These are phyloP conservation scores for Taphrina flavorubra DNA, from an alignment of 1,139 yeast species.

Conservation along the genomic window DNA sequence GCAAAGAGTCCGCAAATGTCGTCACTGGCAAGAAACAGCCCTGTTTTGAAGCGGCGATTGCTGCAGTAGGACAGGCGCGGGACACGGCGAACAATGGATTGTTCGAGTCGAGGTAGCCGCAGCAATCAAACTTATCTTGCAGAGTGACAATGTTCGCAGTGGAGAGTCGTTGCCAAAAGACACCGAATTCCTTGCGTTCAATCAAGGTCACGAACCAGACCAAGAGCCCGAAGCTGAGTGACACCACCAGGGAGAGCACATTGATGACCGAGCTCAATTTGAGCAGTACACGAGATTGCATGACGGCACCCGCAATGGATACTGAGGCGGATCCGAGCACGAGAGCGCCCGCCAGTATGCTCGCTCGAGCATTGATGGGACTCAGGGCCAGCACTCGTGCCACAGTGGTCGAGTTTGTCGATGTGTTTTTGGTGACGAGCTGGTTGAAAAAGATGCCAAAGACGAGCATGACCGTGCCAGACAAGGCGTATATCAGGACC, in stretches of 20 bases:
- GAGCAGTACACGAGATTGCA: conserved; percentile 16
- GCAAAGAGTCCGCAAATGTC: conserved; percentile 9
- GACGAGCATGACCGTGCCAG: conserved; percentile 28
- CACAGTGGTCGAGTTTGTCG: background rate
- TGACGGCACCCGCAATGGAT: conserved; percentile 8
- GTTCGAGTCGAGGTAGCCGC: conserved; percentile 23
- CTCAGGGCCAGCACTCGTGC: conserved; percentile 11
- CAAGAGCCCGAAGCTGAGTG: conserved; percentile 23
- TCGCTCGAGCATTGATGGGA: conserved; percentile 16
- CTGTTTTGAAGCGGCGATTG: conserved; percentile 25
- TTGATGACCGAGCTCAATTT: conserved; percentile 18
- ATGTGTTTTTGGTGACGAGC: background rate
- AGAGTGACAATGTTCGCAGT: conserved; percentile 1
- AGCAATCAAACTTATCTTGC: conserved; percentile 29
- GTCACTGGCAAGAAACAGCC: conserved; percentile 21
- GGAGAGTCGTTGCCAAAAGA: conserved; percentile 23
- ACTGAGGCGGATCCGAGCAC: conserved; percentile 3
- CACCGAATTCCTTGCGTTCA: conserved; percentile 4
- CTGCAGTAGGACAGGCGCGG: conserved; percentile 24
- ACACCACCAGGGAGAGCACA: conserved; percentile 1
- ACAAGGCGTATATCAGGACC: conserved; percentile 16
- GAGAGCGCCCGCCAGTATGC: conserved; percentile 14
- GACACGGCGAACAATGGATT: conserved; percentile 13
- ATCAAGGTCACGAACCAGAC: conserved; percentile 34
- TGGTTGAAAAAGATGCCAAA: background rate